Conservation (phyloP, 139 green algal species). For the Edaphochlamys debaryana region DNA sequence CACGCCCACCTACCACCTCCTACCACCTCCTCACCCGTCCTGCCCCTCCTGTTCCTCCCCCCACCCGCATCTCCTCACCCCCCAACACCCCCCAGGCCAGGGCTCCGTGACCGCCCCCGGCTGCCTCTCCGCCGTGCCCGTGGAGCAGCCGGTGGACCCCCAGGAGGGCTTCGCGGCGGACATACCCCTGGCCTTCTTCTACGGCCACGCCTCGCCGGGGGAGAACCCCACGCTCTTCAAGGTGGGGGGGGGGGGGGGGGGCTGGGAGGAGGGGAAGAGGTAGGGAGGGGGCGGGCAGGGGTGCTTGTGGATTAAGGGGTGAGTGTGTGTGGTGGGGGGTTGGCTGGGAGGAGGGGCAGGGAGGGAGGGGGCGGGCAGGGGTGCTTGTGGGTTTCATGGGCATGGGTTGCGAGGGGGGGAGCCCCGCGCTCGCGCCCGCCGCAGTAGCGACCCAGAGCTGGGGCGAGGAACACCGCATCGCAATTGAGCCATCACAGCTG, state of each 20-base stretch:
- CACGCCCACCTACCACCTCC: too few species aligned
- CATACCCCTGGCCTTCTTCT: slow-evolving; percentile 90
- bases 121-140: slow-evolving; percentile 80
- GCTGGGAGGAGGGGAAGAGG: too few species aligned
- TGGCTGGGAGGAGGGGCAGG: too few species aligned
- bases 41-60: neutral
- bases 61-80: neutral
- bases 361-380: too few species aligned
- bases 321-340: neutral
- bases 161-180: slow-evolving; percentile 77
- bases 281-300: neutral
- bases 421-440: too few species aligned
- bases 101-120: slow-evolving; percentile 86
- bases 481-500: too few species aligned
- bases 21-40: too few species aligned
- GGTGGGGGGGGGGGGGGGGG: slow-evolving; percentile 13
- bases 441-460: too few species aligned
- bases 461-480: too few species aligned
- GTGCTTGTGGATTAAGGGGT: neutral
- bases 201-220: slow-evolving; percentile 74
- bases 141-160: slow-evolving; percentile 83
- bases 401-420: too few species aligned
- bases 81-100: slow-evolving; percentile 67
- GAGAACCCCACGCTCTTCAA: slow-evolving; percentile 89
- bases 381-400: too few species aligned